Base-by-base conservation (phyloP, 306 rosid species). In the Malus sieversii region DNA sequence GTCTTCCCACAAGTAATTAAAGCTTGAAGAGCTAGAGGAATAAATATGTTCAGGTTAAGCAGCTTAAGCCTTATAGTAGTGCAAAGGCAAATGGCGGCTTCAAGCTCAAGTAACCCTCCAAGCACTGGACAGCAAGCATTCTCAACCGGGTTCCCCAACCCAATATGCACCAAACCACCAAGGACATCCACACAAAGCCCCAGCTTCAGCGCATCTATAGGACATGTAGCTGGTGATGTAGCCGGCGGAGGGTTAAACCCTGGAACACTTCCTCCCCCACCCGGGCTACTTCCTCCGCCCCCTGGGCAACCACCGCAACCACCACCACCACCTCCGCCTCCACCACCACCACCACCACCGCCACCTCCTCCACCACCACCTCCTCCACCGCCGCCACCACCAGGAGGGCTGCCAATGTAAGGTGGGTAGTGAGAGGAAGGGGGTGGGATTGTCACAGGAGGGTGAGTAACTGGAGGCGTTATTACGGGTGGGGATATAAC, bases 11-110 rank as follows among this genome's bases (percentile, higher is more conserved):
- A 94, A 61, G 93, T 94, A 10, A 82, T 63, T 6, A 92, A 81
- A 29, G 85, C 89, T 77, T 94, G 96, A 42, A 92, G 96, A 10
- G 98, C 95, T 48, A 92, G 88, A 55, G 98, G 98, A 68, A 92
- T 65, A 74, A 82, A 90, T 23, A 94, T 84, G 75, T 92, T 90
- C 7, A 94, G 86, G 82, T 90, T 92, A 5, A 92, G 87, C 78
- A 94, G 89, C 90, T 81, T 90, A 75, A 86, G 74, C 85, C 93
- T 85, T 74, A 94, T 88, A 19, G 81, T 73, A 11, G 92, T 88
- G 88, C 98, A 94, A 38, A 92, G 94, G 66, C 98, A 94, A 66
- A 94, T 76, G 0, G 98, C 97, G 8, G 98, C 98, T 82, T 94
- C 97, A 51, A 94, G 87, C 77, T 94, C 95, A 62, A 92, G 86